Base-by-base conservation (phyloP, 495 filamentous ascomycete genomes). In the Talaromyces wortmannii region DNA sequence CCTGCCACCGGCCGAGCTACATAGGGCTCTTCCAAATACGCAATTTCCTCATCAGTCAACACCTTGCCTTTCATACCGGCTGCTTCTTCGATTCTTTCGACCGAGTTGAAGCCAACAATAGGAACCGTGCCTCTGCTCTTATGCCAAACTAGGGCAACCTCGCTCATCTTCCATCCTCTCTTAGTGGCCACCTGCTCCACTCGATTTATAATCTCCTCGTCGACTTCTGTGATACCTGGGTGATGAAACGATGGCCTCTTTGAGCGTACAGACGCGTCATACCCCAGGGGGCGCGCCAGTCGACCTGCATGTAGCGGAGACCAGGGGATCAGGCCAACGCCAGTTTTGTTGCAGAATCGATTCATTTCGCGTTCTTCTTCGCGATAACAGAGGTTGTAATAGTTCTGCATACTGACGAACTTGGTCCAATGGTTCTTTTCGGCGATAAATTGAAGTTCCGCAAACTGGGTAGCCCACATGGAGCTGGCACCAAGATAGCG, bases 341-440 rank as follows among this genome's bases (percentile, higher is more conserved):
- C 49, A 42, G 49, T 52, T 32, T 52, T 16, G n/a, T 52, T 52
- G 36, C 49, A 52, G 13, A 52, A 52, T 17, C 49, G 71, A 61
- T 74, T 83, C 83, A 88, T 87, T 68, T 88, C 84, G 3, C 83
- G 69, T 70, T 88, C 85, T 62, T 87, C 84, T 64, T 88, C 84
- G 6, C 85, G 72, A 64, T 88, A 87, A 12, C 80, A 63, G 10
- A 87, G 68, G 65, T 85, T 88, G 62, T 85, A 84, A 31, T 78
- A 74, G 63, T 85, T 85, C 63, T 89, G 85, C 84, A 87, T 87
- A 42, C 69, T 75, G 57, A 87, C 63, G 60, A 87, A 88, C 61
- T 81, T 81, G 13, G 83, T 86, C 83, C 82, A 87, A 18, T 77
- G 74, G 55, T 85, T 74, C 59, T 65, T 66, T 49, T 75, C 67